A percentile compares a stretch with the other conserved stretches of the same genome.
Evolutionary conservation across 768 basidiomycete genomes (phyloP).

Genomic region (Cubamyces sp.): DNA sequence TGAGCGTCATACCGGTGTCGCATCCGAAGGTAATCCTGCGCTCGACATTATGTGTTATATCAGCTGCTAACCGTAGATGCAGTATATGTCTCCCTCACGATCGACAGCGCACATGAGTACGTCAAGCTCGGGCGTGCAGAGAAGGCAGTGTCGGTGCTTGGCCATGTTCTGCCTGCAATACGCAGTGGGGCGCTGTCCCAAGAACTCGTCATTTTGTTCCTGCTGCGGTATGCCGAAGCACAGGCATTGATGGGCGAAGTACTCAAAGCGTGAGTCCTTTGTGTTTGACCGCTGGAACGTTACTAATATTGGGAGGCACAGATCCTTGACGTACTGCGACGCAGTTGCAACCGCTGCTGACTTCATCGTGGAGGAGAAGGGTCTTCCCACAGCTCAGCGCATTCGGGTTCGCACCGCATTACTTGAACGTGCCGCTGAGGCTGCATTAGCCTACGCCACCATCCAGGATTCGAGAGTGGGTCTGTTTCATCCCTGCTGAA

Average conservation of each 20-base stretch:
- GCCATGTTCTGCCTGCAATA: conserved; percentile 52
- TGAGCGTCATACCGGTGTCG: conserved; percentile 45
- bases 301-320: conserved; percentile 26
- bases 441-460: conserved; percentile 66
- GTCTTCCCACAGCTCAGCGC: conserved; percentile 54
- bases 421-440: conserved; percentile 74
- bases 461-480: conserved; percentile 71
- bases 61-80: conserved; percentile 39
- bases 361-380: conserved; percentile 49
- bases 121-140: conserved; percentile 73
- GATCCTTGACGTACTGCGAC: conserved; percentile 60
- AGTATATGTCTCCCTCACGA: conserved; percentile 60
- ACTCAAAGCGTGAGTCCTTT: conserved; percentile 53
- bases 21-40: conserved; percentile 27
- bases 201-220: conserved; percentile 56
- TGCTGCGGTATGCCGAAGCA: conserved; percentile 69
- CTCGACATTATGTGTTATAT: background rate
- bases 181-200: conserved; percentile 50
- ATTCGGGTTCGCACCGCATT: conserved; percentile 59
- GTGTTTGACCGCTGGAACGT: no score
- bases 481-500: conserved; percentile 5
- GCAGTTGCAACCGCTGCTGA: conserved; percentile 53
- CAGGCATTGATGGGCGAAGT: conserved; percentile 64
- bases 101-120: conserved; percentile 81
- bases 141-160: conserved; percentile 69